Evolutionary conservation across 2,329 filamentous ascomycete species (phyloP), one percentile per base, ranked within the genome.

Genomic region (Colletotrichum lupini): DNA sequence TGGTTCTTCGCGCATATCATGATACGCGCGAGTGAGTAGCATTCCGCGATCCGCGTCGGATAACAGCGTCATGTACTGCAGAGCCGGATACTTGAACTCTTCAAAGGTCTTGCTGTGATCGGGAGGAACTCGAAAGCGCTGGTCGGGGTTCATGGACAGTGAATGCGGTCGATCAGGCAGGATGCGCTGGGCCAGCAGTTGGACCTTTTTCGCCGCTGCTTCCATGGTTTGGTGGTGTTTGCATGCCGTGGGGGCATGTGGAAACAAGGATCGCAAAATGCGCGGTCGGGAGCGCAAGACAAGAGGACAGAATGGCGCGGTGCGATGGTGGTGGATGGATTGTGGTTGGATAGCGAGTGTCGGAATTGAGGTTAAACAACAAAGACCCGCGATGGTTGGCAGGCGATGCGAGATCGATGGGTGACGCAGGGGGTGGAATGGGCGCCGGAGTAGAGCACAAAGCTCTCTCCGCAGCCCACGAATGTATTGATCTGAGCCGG

Each of bases 41-140:
- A 90, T 82, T 74, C 89, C 89, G 77, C 89, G 88, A 76, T 91
- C 88, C 72, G 86, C 87, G 77, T 90, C 87, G 73, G 87, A 89
- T 61, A 90, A 79, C 72, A 89, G 87, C 28, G 89, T 91, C 76
- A 85, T 86, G 81, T 90, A 91, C 77, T 91, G 88, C 8, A 91
- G 83, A 26, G 83, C 85, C 73, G 83, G 83, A 71, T 82, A 82
- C 59, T 86, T 83, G 81, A 87, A 87, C 81, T 88, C 87, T 79
- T 88, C 87, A 76, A 83, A 79, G 71, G 80, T 78, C 74, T 82
- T 81, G 53, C 80, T 77, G 73, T 83, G 81, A 76, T 84, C 83
- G 65, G 84, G 81, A 70, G 82, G 82, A 53, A 82, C 80, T 67
- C 83, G 83, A 75, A 87, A 90, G 77, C 84, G 87, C 79, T 83